phyloP scores from a whole-genome alignment of 352 stramenopile species.

The Pythium folliculosum region DNA sequence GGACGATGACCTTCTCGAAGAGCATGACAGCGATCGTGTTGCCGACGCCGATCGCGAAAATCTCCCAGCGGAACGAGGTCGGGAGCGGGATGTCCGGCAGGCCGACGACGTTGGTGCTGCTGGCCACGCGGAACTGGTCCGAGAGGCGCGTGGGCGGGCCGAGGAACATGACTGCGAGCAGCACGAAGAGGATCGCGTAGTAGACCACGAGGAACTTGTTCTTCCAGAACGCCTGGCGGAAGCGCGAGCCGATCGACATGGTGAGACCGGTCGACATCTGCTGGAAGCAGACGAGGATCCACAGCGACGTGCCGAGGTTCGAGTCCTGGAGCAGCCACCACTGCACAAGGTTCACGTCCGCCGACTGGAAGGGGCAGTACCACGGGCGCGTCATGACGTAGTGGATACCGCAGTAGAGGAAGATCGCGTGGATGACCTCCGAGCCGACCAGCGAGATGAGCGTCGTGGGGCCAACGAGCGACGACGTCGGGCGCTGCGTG shows the following conservation, averaged over 20 bases:
- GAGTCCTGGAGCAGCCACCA: conserved; percentile 78
- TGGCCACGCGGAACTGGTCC: conserved; percentile 73
- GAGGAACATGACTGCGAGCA: conserved; percentile 59
- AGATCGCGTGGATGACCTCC: conserved; percentile 71
- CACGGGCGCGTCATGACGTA: conserved; percentile 56
- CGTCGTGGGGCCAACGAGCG: conserved; percentile 76
- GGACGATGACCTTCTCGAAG: conserved; percentile 68
- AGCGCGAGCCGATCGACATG: conserved; percentile 62
- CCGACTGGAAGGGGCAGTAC: conserved; percentile 77
- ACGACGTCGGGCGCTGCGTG: conserved; percentile 77
- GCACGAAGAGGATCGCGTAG: conserved; percentile 55
- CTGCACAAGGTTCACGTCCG: conserved; percentile 65
- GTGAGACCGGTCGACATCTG: conserved; percentile 68
- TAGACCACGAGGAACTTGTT: conserved; percentile 70
- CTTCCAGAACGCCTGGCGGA: conserved; percentile 62
- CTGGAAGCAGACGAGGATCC: conserved; percentile 67
- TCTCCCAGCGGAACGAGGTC: conserved; percentile 56
- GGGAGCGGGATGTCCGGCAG: conserved; percentile 73
- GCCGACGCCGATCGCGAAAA: conserved; percentile 58
- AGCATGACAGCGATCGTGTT: conserved; percentile 56
- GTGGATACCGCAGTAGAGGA: conserved; percentile 64
- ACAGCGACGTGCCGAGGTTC: conserved; percentile 61
- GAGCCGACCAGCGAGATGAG: conserved; percentile 61
- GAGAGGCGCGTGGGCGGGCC: conserved; percentile 54
- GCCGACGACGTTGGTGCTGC: conserved; percentile 72